phyloP scores from a whole-genome alignment of 371 early-diverging fungal species.

The Polyrhizophydium stewartii region DNA sequence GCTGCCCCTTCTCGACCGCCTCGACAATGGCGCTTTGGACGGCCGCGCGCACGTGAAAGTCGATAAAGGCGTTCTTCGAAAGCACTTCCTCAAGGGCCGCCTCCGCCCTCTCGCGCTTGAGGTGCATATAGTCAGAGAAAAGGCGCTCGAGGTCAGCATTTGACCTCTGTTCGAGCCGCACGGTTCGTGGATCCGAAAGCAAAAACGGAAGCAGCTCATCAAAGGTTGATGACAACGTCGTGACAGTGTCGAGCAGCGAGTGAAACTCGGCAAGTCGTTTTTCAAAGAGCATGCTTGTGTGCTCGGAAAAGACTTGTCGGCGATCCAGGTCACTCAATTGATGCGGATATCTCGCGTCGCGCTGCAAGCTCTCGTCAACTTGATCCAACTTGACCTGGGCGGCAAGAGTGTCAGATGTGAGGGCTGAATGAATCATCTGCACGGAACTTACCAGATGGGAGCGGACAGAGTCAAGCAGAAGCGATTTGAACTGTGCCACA shows the following conservation, averaged over 20 bases:
- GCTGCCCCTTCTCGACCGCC: slow-evolving; percentile 25
- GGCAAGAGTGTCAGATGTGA: too few species aligned
- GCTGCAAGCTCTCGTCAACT: slow-evolving; percentile 12
- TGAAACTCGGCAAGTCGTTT: slow-evolving; percentile 30
- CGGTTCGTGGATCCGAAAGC: slow-evolving; percentile 18
- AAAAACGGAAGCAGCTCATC: slow-evolving; percentile 14
- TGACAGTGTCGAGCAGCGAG: slow-evolving; percentile 19
- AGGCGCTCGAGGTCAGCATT: slow-evolving; percentile 13
- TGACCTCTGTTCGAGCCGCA: background rate
- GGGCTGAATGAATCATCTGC: too few species aligned
- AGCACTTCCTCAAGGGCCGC: slow-evolving; percentile 20
- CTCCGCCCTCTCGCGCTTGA: slow-evolving; percentile 17
- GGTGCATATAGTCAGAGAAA: slow-evolving; percentile 17
- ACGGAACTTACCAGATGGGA: slow-evolving; percentile 13
- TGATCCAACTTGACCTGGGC: slow-evolving; percentile 20
- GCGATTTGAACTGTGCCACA: slow-evolving; percentile 13
- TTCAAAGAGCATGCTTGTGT: slow-evolving; percentile 19
- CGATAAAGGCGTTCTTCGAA: slow-evolving; percentile 35
- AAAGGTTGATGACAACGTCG: slow-evolving; percentile 20
- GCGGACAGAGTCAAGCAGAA: slow-evolving; percentile 38
- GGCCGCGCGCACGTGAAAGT: slow-evolving; percentile 36
- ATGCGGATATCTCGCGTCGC: slow-evolving; percentile 24
- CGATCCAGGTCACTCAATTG: slow-evolving; percentile 12
- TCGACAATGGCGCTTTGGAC: slow-evolving; percentile 25
- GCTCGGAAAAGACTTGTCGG: slow-evolving; percentile 25